phyloP scores from a whole-genome alignment of 176 grass and related monocot species.

The Dactylis glomerata region DNA sequence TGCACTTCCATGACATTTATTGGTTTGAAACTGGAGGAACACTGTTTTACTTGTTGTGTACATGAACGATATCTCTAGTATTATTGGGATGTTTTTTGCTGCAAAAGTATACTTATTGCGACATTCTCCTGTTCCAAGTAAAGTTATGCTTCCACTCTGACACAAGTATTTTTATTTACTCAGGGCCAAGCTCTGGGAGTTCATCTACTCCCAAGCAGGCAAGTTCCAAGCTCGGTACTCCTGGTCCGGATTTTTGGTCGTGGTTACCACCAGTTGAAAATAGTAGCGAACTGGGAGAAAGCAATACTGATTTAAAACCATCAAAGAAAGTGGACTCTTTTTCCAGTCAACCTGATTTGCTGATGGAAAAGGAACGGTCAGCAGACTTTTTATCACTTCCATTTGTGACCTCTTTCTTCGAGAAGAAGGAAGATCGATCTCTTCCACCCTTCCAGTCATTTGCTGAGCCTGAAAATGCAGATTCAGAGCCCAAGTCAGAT shows the following conservation, averaged over 20 bases:
- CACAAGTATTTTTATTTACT: conserved; percentile 21
- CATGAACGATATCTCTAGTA: not conserved
- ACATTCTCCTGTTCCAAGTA: not conserved
- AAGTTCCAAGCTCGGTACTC: conserved; percentile 56
- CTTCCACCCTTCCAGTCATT: conserved; percentile 86
- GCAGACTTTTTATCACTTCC: conserved; percentile 64
- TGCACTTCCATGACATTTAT: not conserved
- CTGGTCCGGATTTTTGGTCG: conserved; percentile 96
- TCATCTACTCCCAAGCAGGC: conserved; percentile 34
- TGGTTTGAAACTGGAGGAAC: not conserved
- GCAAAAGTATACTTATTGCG: not conserved
- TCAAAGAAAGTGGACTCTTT: conserved; percentile 49
- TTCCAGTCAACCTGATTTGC: conserved; percentile 48
- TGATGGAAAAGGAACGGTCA: conserved; percentile 77
- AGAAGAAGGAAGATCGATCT: conserved; percentile 53
- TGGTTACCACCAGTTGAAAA: conserved; percentile 75
- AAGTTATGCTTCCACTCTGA: conserved; percentile 13
- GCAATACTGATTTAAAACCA: conserved; percentile 33
- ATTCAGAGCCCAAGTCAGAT: conserved; percentile 14
- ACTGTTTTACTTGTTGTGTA: not conserved
- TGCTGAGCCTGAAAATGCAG: conserved; percentile 51
- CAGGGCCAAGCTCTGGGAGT: conserved; percentile 26
- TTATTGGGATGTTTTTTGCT: not conserved
- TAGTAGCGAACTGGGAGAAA: conserved; percentile 31
- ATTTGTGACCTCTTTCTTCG: conserved; percentile 50